Base-by-base conservation (phyloP, 768 basidiomycete genomes). In the Boletus vermiculosoides region DNA sequence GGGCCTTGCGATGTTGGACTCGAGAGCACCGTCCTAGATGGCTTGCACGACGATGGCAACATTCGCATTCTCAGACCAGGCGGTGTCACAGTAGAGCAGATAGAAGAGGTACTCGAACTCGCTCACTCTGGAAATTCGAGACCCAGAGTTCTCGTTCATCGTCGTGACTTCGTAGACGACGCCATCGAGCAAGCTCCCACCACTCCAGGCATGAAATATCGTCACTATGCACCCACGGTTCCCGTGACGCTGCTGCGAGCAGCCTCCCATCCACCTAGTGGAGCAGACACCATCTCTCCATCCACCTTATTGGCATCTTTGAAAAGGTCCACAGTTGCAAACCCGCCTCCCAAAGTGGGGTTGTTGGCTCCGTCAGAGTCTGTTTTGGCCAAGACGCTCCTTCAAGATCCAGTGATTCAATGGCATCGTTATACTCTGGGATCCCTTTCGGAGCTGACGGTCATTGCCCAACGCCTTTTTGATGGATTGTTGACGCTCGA, bases 161-260 rank as follows among this genome's bases (percentile, higher is more conserved):
- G 81, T 51, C 83, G 91, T 13, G 92, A 96, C 70, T 95, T 86
- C 66, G 63, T 74, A 33, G 90, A 90, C 65, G 77, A 82, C 39
- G 72, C 71, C n/a, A 76, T 90, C 55, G 91, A 93, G 69, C 77
- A 78, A 39, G 82, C 86, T 0, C 97, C 97, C 10, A 94, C 93
- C 9, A 98, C 97, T 0, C 97, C 97, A 2, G 97, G 97, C 33
- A 97, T 98, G 95, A 99, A 99, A 74, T 99, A 99, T 71, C 84
- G 88, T 50, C 97, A 99, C 74, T 99, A 99, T 71, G 90, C 95
- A 23, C 97, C 97, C 2, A 77, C 87, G 1, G 86, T 94, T 5
- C 93, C 94, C 2, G 91, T 98, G 31, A 83, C 82, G 22, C 81
- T 98, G 7, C 75, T 94, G 39, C 78, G 81, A 59, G 83, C 84